These are phyloP conservation scores for Obba rivulosa DNA, from an alignment of 768 basidiomycete species.

Conservation along the genomic window DNA sequence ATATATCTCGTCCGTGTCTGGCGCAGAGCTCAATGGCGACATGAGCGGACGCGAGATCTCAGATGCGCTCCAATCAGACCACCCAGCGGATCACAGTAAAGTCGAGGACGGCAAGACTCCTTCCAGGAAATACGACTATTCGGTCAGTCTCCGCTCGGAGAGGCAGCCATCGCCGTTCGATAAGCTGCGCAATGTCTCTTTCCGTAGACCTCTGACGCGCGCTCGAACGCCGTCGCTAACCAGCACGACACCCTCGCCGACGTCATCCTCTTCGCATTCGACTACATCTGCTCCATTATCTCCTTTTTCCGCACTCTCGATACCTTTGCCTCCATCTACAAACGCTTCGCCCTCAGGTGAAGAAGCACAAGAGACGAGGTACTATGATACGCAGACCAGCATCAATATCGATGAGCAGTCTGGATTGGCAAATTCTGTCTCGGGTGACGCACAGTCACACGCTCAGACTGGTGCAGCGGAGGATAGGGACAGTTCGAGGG, in stretches of 20 bases:
- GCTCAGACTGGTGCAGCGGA: conserved; percentile 1
- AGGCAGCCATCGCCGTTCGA: conserved; percentile 24
- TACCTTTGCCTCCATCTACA: conserved; percentile 29
- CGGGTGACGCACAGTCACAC: conserved; percentile 6
- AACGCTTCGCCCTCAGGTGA: conserved; percentile 8
- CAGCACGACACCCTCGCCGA: conserved; percentile 23
- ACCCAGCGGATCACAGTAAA: conserved; percentile 20
- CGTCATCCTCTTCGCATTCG: conserved; percentile 28
- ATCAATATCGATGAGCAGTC: not conserved
- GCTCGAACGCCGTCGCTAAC: conserved; percentile 32
- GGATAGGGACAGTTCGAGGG: conserved; percentile 20
- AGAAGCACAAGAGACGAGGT: not conserved
- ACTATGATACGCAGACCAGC: not conserved
- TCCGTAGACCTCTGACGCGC: conserved; percentile 24
- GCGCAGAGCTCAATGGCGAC: conserved; percentile 14
- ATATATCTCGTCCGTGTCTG: conserved; percentile 14
- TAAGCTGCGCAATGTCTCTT: conserved; percentile 23
- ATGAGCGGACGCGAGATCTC: conserved; percentile 19
- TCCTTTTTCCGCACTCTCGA: conserved; percentile 37
- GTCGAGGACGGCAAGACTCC: conserved; percentile 12
- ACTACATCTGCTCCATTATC: conserved; percentile 39
- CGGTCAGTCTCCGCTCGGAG: conserved; percentile 27
- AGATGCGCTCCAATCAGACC: conserved; percentile 24
- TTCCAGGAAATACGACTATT: conserved; percentile 27
- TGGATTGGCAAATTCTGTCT: not conserved